These are phyloP conservation scores for Acacia acuminata DNA, from an alignment of 306 rosid species.

Conservation along the genomic window DNA sequence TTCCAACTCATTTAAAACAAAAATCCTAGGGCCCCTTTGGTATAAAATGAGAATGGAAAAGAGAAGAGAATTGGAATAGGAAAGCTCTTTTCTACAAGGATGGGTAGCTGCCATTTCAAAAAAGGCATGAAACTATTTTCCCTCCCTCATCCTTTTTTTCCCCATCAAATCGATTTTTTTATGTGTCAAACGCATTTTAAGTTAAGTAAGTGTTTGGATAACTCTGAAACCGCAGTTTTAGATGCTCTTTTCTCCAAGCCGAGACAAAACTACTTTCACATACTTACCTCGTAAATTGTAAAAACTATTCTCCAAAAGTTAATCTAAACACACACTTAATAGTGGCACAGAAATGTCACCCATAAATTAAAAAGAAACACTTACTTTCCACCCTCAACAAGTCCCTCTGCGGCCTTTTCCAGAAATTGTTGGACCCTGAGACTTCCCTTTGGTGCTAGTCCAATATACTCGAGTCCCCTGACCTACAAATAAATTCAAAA, in stretches of 20 bases:
- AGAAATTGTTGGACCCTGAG: constrained; percentile 87
- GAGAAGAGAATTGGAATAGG: not conserved
- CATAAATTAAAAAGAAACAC: constrained; percentile 37
- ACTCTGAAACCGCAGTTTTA: too few species aligned
- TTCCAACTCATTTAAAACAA: constrained; percentile 1
- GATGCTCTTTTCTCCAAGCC: too few species aligned
- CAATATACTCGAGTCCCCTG: constrained; percentile 64
- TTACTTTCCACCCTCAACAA: constrained; percentile 98
- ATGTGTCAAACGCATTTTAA: not conserved
- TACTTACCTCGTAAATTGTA: too few species aligned
- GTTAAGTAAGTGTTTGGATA: not conserved
- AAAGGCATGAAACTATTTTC: not conserved
- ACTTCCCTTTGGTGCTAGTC: constrained; percentile 95
- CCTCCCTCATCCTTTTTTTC: not conserved
- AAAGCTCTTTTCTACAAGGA: not conserved
- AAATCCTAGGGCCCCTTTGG: not conserved
- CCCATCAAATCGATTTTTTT: not conserved
- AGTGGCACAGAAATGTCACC: constrained; percentile 1
- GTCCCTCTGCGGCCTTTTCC: constrained; percentile 91
- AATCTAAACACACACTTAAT: too few species aligned
- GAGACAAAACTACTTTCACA: too few species aligned
- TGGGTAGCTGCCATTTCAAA: not conserved
- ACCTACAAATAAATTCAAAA: constrained; percentile 53
- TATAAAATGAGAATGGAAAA: not conserved
- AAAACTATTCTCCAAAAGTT: too few species aligned